These are phyloP conservation scores for Tremella fuciformis DNA, from an alignment of 768 basidiomycete genomes.

Conservation along the genomic window DNA sequence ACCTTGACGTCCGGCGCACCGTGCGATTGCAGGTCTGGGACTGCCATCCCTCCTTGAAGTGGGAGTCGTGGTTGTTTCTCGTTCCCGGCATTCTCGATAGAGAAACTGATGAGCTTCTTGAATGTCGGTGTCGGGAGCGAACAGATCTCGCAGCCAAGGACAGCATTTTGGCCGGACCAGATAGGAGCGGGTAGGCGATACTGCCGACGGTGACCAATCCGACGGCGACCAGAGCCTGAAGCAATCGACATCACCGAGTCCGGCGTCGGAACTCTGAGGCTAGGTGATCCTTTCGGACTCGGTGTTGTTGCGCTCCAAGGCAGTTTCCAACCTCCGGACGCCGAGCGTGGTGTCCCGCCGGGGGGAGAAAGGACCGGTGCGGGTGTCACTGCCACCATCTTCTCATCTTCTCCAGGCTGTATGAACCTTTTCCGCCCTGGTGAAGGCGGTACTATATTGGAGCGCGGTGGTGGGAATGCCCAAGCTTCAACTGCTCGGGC, in stretches of 20 bases:
- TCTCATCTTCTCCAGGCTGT: constrained; percentile 42
- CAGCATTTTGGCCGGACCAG: constrained; percentile 46
- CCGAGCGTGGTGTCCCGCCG: constrained; percentile 6
- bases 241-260: constrained; percentile 26
- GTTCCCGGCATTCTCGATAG: constrained; percentile 58
- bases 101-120: constrained; percentile 51
- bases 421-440: constrained; percentile 49
- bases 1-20: constrained; percentile 49
- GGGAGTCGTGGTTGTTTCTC: constrained; percentile 55
- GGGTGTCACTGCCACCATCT: constrained; percentile 48
- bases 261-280: constrained; percentile 33
- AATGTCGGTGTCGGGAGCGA: constrained; percentile 55
- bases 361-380: constrained; percentile 29
- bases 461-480: constrained; percentile 67
- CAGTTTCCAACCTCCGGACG: constrained; percentile 40
- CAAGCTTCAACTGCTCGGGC: constrained; percentile 62
- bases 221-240: constrained; percentile 4
- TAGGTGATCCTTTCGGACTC: constrained; percentile 19
- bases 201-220: constrained; percentile 22
- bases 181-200: constrained; percentile 45
- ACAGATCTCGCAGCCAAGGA: constrained; percentile 45
- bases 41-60: constrained; percentile 44
- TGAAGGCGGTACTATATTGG: constrained; percentile 31
- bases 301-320: constrained; percentile 40
- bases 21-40: constrained; percentile 40